Conservation (phyloP, 805 yeast genomes). For the Ascoidea rubescens region DNA sequence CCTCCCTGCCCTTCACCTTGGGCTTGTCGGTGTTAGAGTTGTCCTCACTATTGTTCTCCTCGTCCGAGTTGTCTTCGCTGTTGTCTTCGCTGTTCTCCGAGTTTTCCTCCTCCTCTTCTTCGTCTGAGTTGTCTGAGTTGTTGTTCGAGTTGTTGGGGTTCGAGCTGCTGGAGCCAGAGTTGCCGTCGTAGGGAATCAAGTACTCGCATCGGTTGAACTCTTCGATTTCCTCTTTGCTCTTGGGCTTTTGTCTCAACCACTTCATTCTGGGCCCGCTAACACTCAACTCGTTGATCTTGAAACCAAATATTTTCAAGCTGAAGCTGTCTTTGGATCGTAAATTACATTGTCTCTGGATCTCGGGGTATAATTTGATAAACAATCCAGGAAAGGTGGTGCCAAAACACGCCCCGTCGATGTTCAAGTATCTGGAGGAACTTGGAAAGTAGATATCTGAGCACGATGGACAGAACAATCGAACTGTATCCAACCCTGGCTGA, state of each 20-base stretch:
- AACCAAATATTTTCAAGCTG: slow-evolving; percentile 78
- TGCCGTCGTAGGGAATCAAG: slow-evolving; percentile 25
- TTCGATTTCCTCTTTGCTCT: slow-evolving; percentile 39
- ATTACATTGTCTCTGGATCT: slow-evolving; percentile 63
- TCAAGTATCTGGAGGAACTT: slow-evolving; percentile 68
- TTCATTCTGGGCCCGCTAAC: slow-evolving; percentile 87
- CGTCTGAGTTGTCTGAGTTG: slow-evolving; percentile 26
- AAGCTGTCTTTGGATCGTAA: slow-evolving; percentile 32
- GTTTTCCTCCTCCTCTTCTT: slow-evolving; percentile 1
- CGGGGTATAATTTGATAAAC: slow-evolving; percentile 84
- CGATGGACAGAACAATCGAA: slow-evolving; percentile 85
- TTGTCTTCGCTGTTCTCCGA: slow-evolving; percentile 16
- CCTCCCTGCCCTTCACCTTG: too few relatives aligned
- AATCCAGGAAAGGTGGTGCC: slow-evolving; percentile 94
- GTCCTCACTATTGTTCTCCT: slow-evolving; percentile 17
- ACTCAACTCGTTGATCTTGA: slow-evolving; percentile 61
- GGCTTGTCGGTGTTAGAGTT: slow-evolving; percentile 21
- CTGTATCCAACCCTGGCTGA: slow-evolving; percentile 83
- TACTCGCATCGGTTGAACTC: slow-evolving; percentile 58
- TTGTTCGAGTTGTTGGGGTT: slow-evolving; percentile 16
- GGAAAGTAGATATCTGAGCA: slow-evolving; percentile 89
- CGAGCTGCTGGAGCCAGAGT: slow-evolving; percentile 11
- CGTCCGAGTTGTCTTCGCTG: slow-evolving; percentile 18
- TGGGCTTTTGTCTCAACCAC: slow-evolving; percentile 80
- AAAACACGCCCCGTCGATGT: slow-evolving; percentile 92